Evolutionary conservation across 2,329 filamentous ascomycete species (phyloP), one percentile per base, ranked within the genome.

Genomic region (Colletotrichum zoysiae): DNA sequence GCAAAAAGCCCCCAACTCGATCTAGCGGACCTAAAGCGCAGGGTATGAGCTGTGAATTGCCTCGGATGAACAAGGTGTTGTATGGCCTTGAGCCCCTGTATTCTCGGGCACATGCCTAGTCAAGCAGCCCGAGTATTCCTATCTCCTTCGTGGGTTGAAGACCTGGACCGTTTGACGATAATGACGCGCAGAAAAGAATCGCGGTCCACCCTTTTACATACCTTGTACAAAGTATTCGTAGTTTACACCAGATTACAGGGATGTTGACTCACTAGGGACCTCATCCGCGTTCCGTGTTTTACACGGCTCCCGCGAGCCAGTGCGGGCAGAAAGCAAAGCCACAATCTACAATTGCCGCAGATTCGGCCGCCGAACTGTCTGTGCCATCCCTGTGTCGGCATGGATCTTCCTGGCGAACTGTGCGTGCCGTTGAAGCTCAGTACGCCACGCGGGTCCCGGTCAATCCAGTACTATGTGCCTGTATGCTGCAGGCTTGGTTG

Each of bases 261-360:
- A 65, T 65, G 26, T 38, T 65, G 70, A 65, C 70, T 72, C 70
- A 35, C 30, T 0, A 18, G 30, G 40, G 48, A 9, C 44, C 55
- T 35, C 59, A 63, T 57, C 14, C 65, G 53, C 65, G 35, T 50
- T 57, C 20, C 65, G 46, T 53, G 42, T 48, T 18, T 26, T 42
- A 12, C 5, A 42, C 14, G n/a, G 46, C 50, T 23, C n/a, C 46
- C 23, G 2, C 53, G 55, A 65, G 53, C 46, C 35, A 66, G 38
- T 18, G 30, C 38, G 30, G 18, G 18, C 46, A 53, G 3, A n/a
- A 35, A 11, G 18, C 35, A 2, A 69, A 38, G 53, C 14, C 5
- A 18, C 14, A 18, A 18, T 53, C 46, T 59, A 57, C 42, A 59
- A 69, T 40, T 65, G 65, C 55, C 65, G 65, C 33, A 66, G 20